phyloP scores from a whole-genome alignment of 2,329 filamentous ascomycete species.

The Aspergillus viridinutans region DNA sequence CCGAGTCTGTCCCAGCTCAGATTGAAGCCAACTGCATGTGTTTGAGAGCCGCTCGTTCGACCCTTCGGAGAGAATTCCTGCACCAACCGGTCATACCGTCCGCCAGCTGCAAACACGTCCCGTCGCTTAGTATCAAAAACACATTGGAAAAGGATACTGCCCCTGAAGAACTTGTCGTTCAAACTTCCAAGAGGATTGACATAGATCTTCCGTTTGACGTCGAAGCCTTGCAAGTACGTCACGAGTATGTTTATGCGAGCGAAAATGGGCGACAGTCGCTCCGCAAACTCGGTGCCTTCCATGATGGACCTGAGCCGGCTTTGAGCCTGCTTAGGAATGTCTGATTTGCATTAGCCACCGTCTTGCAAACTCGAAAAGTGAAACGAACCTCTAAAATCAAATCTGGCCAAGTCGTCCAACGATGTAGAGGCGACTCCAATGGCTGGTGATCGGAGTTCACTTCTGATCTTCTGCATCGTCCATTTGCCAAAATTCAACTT shows the following conservation, averaged over 20 bases:
- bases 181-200: slow-evolving; percentile 80
- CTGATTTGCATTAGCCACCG: slow-evolving; percentile 55
- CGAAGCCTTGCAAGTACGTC: slow-evolving; percentile 70
- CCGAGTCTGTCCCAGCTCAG: slow-evolving; percentile 81
- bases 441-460: slow-evolving; percentile 73
- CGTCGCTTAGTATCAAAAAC: slow-evolving; percentile 75
- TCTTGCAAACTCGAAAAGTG: slow-evolving; percentile 44
- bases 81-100: slow-evolving; percentile 86
- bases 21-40: slow-evolving; percentile 88
- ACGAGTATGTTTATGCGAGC: slow-evolving; percentile 76
- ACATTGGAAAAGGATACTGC: slow-evolving; percentile 85
- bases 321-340: slow-evolving; percentile 67
- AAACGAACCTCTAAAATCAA: slow-evolving; percentile 74
- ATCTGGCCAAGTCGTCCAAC: slow-evolving; percentile 81
- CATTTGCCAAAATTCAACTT: slow-evolving; percentile 77
- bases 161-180: slow-evolving; percentile 85
- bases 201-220: slow-evolving; percentile 72
- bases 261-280: slow-evolving; percentile 55
- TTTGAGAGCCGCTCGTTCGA: slow-evolving; percentile 57
- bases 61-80: slow-evolving; percentile 73
- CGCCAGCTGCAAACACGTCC: slow-evolving; percentile 88
- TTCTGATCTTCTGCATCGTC: slow-evolving; percentile 78
- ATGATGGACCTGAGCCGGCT: slow-evolving; percentile 57
- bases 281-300: slow-evolving; percentile 50
- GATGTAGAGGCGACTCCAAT: slow-evolving; percentile 84